These are phyloP conservation scores for Entrophospora sp. DNA, from an alignment of 192 early-diverging fungal genomes.

Conservation along the genomic window DNA sequence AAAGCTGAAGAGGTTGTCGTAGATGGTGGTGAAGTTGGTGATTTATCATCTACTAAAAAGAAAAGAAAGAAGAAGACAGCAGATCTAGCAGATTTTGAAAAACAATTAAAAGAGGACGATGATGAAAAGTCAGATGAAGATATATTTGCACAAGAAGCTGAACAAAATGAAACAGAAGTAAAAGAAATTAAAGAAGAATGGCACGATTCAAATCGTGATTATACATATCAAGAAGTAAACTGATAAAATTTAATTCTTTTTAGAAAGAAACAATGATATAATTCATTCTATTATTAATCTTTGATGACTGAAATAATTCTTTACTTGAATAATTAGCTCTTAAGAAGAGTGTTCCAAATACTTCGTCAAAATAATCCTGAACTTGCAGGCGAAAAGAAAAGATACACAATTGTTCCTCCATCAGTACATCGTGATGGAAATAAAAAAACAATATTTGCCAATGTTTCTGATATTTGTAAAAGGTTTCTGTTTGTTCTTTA, in stretches of 20 bases:
- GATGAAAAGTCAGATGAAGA: constrained; percentile 46
- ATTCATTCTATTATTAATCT: too few relatives aligned
- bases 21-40: constrained; percentile 37
- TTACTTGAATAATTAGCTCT: constrained; percentile 42
- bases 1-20: constrained; percentile 35
- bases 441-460: constrained; percentile 94
- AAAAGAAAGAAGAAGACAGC: constrained; percentile 78
- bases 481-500: too few relatives aligned
- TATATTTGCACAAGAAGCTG: constrained; percentile 32
- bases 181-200: constrained; percentile 56
- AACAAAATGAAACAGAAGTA: constrained; percentile 33
- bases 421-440: constrained; percentile 83
- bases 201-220: constrained; percentile 83
- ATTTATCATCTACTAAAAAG: constrained; percentile 59
- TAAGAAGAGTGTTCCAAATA: constrained; percentile 82
- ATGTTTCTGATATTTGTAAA: constrained; percentile 88
- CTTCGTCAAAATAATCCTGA: constrained; percentile 91
- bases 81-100: constrained; percentile 83
- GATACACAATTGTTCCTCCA: constrained; percentile 92
- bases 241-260: too few relatives aligned
- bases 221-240: constrained; percentile 78
- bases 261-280: too few relatives aligned
- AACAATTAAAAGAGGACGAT: constrained; percentile 49
- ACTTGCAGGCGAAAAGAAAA: constrained; percentile 81
- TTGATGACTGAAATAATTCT: too few relatives aligned